These are phyloP conservation scores for Alternaria arborescens DNA, from an alignment of 2,329 filamentous ascomycete species.

Conservation along the genomic window DNA sequence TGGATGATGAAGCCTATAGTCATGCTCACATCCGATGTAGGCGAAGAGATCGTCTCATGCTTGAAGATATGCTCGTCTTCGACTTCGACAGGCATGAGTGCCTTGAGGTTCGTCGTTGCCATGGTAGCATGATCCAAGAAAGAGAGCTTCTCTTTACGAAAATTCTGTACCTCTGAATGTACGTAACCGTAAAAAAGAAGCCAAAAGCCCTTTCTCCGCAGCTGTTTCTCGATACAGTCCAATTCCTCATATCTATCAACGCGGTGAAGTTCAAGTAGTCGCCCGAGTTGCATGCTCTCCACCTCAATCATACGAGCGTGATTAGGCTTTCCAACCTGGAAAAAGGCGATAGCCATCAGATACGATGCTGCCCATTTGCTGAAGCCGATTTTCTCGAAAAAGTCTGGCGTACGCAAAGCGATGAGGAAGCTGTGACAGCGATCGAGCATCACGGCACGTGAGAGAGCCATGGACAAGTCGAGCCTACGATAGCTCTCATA, in stretches of 20 bases:
- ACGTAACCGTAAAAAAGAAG: neutral
- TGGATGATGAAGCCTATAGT: neutral
- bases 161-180: neutral
- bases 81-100: neutral
- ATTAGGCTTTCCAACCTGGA: conserved; percentile 17
- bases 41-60: neutral
- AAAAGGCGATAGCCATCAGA: conserved; percentile 16
- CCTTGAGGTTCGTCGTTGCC: neutral
- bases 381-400: neutral
- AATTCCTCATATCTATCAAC: neutral
- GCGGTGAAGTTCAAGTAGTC: neutral
- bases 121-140: neutral
- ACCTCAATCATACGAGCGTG: conserved; percentile 19
- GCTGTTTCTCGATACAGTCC: neutral
- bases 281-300: conserved; percentile 3
- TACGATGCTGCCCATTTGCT: conserved; percentile 17
- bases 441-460: neutral
- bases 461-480: neutral
- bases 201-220: neutral
- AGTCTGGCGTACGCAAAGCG: neutral
- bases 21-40: neutral
- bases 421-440: neutral
- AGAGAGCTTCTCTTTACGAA: neutral
- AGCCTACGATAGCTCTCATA: neutral
- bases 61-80: neutral